A percentile compares a stretch with the other conserved stretches of the same genome.
Evolutionary conservation across 768 basidiomycete species (phyloP).

Genomic region (Mycena leptocephala): DNA sequence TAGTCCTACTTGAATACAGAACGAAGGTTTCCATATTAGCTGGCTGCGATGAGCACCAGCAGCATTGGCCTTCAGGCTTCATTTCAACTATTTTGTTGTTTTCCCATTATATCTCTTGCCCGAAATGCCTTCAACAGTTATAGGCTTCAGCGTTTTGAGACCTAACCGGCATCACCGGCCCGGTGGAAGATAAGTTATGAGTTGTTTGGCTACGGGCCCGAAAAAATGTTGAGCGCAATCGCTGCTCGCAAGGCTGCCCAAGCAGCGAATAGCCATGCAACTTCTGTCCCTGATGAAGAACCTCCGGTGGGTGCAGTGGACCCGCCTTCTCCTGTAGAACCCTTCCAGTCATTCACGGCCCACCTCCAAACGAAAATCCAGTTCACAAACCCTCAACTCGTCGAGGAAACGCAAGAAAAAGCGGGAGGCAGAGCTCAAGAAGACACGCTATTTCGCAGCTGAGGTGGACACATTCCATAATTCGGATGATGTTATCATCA

Average conservation of each 20-base stretch:
- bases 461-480: slow-evolving; percentile 49
- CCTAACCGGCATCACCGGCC: too few relatives aligned
- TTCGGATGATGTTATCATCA: slow-evolving; percentile 57
- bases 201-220: neutral
- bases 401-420: slow-evolving; percentile 47
- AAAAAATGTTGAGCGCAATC: slow-evolving; percentile 78
- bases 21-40: too few relatives aligned
- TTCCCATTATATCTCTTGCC: too few relatives aligned
- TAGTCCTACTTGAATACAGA: too few relatives aligned
- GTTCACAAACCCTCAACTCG: slow-evolving; percentile 40
- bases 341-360: slow-evolving; percentile 40
- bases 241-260: slow-evolving; percentile 79
- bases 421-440: slow-evolving; percentile 46
- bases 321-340: slow-evolving; percentile 24
- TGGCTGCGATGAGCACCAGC: too few relatives aligned
- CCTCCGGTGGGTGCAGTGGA: slow-evolving; percentile 34
- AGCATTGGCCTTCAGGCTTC: too few relatives aligned
- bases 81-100: too few relatives aligned
- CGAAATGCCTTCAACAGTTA: too few relatives aligned
- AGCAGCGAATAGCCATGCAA: slow-evolving; percentile 42
- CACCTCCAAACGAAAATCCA: slow-evolving; percentile 64
- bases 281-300: slow-evolving; percentile 22
- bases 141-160: too few relatives aligned
- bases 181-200: too few relatives aligned
- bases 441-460: slow-evolving; percentile 53